Base-by-base conservation (phyloP, 192 early-diverging fungal genomes). In the Anaeromyces robustus region DNA sequence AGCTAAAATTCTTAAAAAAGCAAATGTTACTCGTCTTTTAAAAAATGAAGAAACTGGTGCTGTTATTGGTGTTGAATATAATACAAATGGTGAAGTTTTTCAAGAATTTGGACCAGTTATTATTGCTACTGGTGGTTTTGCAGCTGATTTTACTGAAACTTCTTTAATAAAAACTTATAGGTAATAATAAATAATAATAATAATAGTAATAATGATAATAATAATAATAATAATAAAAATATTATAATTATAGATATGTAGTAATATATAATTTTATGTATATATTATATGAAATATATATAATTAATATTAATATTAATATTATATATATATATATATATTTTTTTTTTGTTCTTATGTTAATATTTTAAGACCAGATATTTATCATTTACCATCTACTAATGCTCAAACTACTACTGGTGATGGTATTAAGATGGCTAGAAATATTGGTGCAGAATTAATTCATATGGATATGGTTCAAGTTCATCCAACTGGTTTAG, bases 391-490 rank as follows among this genome's bases (percentile, higher is more conserved):
- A 52, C 94, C 96, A 29, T 94, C 96, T 17, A 98, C 96, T 77
- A 98, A 97, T 84, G 96, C 96, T 82, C 92, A 95, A 83, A 95
- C 96, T 91, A 95, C 94, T 81, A 95, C 96, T 41, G 96, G 96
- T 83, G 96, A 98, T 84, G 96, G 96, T 83, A 92, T 96, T 86
- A 94, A 94, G 87, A 93, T 98, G 91, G 87, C 93, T 52, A 82
- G 89, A 29, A 91, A 88, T 18, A 87, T 92, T 78, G 96, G 96
- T 39, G 95, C 91, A 30, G 94, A 93, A 87, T 90, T 92, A 78
- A 92, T 96, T 79, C 95, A 96, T 87, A 92, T 98, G 91, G 94
- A 98, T 81, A 96, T 95, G 86, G 94, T 98, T 78, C 96, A 98
- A 86, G 95, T 98, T 37, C 95, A 98, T 83, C 96, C 96, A n/a